Conservation (phyloP, 2,329 filamentous ascomycete genomes). For the Aspergillus candidus region DNA sequence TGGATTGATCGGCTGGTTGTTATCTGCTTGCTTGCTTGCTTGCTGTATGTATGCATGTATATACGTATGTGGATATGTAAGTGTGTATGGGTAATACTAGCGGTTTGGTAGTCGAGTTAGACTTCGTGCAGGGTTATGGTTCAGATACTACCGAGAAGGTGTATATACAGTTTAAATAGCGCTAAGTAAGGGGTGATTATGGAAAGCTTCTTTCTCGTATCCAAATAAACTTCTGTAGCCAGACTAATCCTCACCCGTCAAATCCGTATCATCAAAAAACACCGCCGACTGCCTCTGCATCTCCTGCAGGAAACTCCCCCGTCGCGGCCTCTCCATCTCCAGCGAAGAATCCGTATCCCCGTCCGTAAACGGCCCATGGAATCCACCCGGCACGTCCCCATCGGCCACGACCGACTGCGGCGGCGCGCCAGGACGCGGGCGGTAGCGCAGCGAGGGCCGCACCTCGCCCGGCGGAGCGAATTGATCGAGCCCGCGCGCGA, state of each 20-base stretch:
- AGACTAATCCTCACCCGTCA: slow-evolving; percentile 26
- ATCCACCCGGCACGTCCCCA: slow-evolving; percentile 16
- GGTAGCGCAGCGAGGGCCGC: slow-evolving; percentile 23
- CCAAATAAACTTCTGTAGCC: neutral
- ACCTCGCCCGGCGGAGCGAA: slow-evolving; percentile 22
- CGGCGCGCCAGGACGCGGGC: slow-evolving; percentile 19
- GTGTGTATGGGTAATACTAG: too few relatives aligned
- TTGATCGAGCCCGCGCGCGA: slow-evolving; percentile 49
- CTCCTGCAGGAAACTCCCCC: slow-evolving; percentile 37
- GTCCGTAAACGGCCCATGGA: slow-evolving; percentile 18
- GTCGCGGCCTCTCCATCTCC: slow-evolving; percentile 3
- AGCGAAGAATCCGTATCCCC: slow-evolving; percentile 14
- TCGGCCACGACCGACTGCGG: slow-evolving; percentile 17
- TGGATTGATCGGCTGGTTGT: too few relatives aligned
- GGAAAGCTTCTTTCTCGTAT: neutral
- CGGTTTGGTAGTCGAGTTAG: too few relatives aligned
- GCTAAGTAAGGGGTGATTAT: too few relatives aligned
- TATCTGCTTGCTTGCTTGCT: too few relatives aligned
- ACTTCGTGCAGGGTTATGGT: too few relatives aligned
- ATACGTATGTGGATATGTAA: too few relatives aligned
- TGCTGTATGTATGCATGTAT: too few relatives aligned
- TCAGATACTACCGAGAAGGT: too few relatives aligned
- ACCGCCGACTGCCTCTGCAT: slow-evolving; percentile 42
- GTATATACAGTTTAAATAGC: too few relatives aligned
- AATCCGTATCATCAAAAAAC: slow-evolving; percentile 40